Evolutionary conservation across 2,329 filamentous ascomycete genomes (phyloP).

Genomic region (Aspergillus flavus): DNA sequence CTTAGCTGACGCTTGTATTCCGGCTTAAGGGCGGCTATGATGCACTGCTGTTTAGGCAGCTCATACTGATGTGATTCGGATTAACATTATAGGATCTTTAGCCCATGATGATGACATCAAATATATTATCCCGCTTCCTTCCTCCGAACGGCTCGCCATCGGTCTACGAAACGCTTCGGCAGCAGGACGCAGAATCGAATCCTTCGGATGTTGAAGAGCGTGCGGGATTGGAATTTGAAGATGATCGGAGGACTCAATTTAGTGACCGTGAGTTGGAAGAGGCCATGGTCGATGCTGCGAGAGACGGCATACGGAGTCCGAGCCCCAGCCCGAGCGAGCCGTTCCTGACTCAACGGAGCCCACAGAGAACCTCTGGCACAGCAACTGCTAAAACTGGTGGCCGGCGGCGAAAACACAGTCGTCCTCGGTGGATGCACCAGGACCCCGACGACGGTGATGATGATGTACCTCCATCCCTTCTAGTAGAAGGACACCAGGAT

Average conservation of each 20-base stretch:
- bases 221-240: constrained; percentile 52
- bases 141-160: constrained; percentile 53
- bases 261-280: constrained; percentile 61
- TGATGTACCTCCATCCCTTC: constrained; percentile 65
- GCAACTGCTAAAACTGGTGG: constrained; percentile 20
- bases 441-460: constrained; percentile 59
- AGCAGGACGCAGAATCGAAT: constrained; percentile 50
- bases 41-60: constrained; percentile 16
- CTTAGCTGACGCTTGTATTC: constrained; percentile 11
- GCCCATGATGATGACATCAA: constrained; percentile 45
- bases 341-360: constrained; percentile 38
- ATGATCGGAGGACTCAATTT: constrained; percentile 53
- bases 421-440: constrained; percentile 37
- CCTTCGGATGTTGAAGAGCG: constrained; percentile 49
- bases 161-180: constrained; percentile 51
- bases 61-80: constrained; percentile 7
- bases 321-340: constrained; percentile 48
- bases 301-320: constrained; percentile 46
- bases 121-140: constrained; percentile 47
- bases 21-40: constrained; percentile 15
- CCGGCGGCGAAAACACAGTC: constrained; percentile 31
- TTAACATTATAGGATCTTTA: constrained; percentile 5
- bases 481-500: constrained; percentile 57
- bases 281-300: constrained; percentile 54
- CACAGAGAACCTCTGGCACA: constrained; percentile 21